These are phyloP conservation scores for Ophiostoma fasciatum DNA, from an alignment of 2,329 filamentous ascomycete genomes.

Conservation along the genomic window DNA sequence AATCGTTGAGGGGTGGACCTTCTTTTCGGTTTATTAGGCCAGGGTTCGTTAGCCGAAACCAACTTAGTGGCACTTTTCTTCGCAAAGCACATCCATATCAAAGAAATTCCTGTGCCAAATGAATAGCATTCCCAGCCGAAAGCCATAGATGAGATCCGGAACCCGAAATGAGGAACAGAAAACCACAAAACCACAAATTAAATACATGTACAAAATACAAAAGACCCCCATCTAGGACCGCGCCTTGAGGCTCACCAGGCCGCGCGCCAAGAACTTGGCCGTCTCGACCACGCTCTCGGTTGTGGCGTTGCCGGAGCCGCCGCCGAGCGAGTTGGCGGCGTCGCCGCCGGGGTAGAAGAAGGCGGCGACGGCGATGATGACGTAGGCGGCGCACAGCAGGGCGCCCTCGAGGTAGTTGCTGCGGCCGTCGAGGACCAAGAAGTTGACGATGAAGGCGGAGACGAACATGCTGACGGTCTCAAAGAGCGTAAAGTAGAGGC, in stretches of 20 bases:
- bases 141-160: no score
- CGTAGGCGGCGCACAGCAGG: slow-evolving; percentile 16
- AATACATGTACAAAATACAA: no score
- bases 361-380: slow-evolving; percentile 17
- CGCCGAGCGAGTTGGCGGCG: slow-evolving; percentile 12
- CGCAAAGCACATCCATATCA: no score
- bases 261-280: slow-evolving; percentile 1
- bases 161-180: no score
- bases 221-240: neutral
- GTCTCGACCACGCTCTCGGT: neutral
- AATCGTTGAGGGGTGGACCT: neutral
- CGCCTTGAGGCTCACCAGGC: slow-evolving; percentile 1
- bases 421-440: slow-evolving; percentile 58
- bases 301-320: slow-evolving; percentile 4
- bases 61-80: no score
- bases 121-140: no score
- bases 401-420: slow-evolving; percentile 44
- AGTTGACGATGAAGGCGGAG: slow-evolving; percentile 56
- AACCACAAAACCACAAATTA: neutral
- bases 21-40: neutral
- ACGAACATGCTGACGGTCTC: slow-evolving; percentile 62
- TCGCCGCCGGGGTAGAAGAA: slow-evolving; percentile 14
- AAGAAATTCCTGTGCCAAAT: no score
- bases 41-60: no score
- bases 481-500: slow-evolving; percentile 61